phyloP scores from a whole-genome alignment of 1,284 basidiomycete genomes.

The Sanghuangporus baumii region DNA sequence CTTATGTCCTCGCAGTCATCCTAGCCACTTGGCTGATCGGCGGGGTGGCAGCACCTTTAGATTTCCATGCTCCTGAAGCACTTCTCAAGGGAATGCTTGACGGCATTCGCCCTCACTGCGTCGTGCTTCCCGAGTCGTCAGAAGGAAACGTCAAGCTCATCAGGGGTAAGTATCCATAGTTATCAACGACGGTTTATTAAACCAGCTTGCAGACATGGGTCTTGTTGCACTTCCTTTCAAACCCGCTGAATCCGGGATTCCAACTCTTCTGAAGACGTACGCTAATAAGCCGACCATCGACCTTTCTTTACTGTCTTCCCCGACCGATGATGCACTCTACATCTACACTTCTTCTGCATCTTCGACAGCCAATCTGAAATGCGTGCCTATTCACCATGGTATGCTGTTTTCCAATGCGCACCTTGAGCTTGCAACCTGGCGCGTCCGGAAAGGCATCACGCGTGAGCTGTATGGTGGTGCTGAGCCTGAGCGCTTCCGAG shows the following conservation, averaged over 20 bases:
- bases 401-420: constrained; percentile 24
- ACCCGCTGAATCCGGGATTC: constrained; percentile 25
- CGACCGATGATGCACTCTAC: constrained; percentile 22
- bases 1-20: constrained; percentile 28
- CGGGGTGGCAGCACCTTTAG: constrained; percentile 30
- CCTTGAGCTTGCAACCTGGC: constrained; percentile 25
- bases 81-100: constrained; percentile 30
- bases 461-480: neutral
- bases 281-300: constrained; percentile 19
- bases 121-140: constrained; percentile 26
- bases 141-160: constrained; percentile 21
- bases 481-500: constrained; percentile 24
- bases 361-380: constrained; percentile 30
- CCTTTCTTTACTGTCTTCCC: constrained; percentile 16
- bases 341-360: constrained; percentile 33
- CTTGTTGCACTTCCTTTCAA: neutral
- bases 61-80: constrained; percentile 28
- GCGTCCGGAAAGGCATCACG: constrained; percentile 24
- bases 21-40: constrained; percentile 31
- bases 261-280: constrained; percentile 26
- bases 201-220: neutral
- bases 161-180: constrained; percentile 20
- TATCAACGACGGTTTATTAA: neutral
- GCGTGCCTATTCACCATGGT: constrained; percentile 28
- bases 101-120: constrained; percentile 26